Conservation (phyloP, 2,329 filamentous ascomycete genomes). For the Ceratocystis papillata region DNA sequence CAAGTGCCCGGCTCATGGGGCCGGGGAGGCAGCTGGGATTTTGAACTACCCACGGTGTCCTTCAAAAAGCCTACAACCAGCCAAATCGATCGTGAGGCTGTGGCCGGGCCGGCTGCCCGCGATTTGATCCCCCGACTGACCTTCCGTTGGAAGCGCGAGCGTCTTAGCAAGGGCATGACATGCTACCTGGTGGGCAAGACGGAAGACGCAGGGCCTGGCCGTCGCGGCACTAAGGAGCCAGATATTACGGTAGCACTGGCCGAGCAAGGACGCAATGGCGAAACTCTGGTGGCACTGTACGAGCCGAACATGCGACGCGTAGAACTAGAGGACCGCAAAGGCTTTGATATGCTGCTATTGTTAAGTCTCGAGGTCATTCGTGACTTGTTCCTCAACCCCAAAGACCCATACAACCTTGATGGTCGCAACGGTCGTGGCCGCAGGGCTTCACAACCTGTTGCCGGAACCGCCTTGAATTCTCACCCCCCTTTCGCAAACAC, state of each 20-base stretch:
- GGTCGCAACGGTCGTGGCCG: conserved; percentile 48
- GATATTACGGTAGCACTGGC: conserved; percentile 93
- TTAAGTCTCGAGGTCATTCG: conserved; percentile 53
- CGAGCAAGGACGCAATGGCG: conserved; percentile 50
- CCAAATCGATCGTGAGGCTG: conserved; percentile 54
- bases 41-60: conserved; percentile 76
- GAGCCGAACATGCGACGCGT: conserved; percentile 84
- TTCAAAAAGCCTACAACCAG: conserved; percentile 74
- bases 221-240: conserved; percentile 79
- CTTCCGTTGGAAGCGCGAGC: conserved; percentile 84
- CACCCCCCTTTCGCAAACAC: conserved; percentile 34
- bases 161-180: conserved; percentile 68
- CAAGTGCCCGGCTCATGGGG: conserved; percentile 69
- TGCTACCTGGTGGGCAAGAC: conserved; percentile 77
- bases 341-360: conserved; percentile 70
- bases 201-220: conserved; percentile 42
- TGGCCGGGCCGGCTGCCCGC: conserved; percentile 33
- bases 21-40: conserved; percentile 72
- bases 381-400: conserved; percentile 53
- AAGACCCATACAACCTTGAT: conserved; percentile 65
- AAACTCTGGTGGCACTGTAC: conserved; percentile 66
- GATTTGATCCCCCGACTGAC: conserved; percentile 60
- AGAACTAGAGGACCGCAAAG: conserved; percentile 88
- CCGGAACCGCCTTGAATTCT: conserved; percentile 25
- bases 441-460: conserved; percentile 24